Evolutionary conservation across 768 basidiomycete species (phyloP).

Genomic region (Psilocybe azurescens): DNA sequence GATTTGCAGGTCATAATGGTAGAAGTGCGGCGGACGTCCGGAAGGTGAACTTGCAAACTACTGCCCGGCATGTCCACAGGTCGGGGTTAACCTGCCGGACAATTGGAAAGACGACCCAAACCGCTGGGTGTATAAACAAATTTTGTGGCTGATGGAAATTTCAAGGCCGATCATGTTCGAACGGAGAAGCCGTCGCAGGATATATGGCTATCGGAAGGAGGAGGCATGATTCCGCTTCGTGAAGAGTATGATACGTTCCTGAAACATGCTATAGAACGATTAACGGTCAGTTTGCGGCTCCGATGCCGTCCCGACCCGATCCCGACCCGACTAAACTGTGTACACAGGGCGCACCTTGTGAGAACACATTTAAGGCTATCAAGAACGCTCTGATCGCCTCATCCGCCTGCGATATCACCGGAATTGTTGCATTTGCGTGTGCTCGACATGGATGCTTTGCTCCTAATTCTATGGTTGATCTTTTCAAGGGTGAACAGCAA

Average conservation of each 20-base stretch:
- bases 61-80: slow-evolving; percentile 24
- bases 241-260: too few species aligned
- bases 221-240: too few species aligned
- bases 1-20: not conserved
- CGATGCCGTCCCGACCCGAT: too few species aligned
- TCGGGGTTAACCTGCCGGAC: slow-evolving; percentile 18
- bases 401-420: slow-evolving; percentile 18
- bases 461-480: slow-evolving; percentile 19
- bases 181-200: too few species aligned
- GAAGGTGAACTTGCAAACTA: slow-evolving; percentile 14
- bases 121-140: not conserved
- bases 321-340: too few species aligned
- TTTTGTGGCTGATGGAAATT: slow-evolving; percentile 24
- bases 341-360: too few species aligned
- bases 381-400: slow-evolving; percentile 10
- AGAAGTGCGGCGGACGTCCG: not conserved
- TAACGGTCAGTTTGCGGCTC: too few species aligned
- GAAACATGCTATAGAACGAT: too few species aligned
- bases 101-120: not conserved
- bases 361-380: too few species aligned
- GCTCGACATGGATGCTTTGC: slow-evolving; percentile 25
- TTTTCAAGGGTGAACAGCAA: slow-evolving; percentile 29
- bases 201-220: too few species aligned
- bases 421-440: slow-evolving; percentile 20
- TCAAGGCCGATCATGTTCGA: too few species aligned